Evolutionary conservation across 2,329 filamentous ascomycete genomes (phyloP), one percentile per base, ranked within the genome.

Genomic region (Penicillium sp.): DNA sequence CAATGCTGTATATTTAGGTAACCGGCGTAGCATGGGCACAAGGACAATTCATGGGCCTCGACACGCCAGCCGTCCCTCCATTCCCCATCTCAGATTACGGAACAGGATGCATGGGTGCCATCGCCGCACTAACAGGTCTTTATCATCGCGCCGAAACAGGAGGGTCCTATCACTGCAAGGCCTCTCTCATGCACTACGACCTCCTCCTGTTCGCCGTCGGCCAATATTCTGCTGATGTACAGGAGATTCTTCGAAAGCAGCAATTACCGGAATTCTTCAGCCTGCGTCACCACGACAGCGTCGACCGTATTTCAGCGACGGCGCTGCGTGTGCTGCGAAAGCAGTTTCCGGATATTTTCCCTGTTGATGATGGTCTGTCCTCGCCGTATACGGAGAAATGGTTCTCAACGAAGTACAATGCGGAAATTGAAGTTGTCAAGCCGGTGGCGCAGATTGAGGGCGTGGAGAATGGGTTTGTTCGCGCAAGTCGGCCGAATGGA

Each of bases 81-180:
- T 82, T 82, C 62, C 80, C 80, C 2, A 82, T 82, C 66, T 77
- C 77, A 71, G 71, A 83, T 71, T 90, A 90, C 63, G 86, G 86
- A 40, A 89, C 87, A 0, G 87, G 87, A 28, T 88, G 85, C 65
- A 85, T 89, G 74, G 87, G 86, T 3, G 84, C 85, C 46, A 84
- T 88, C 62, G 83, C 86, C 3, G 86, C 86, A 0, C 68, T 90
- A 35, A 79, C 79, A 0, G 87, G 85, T 0, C 76, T 90, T 8
- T 84, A 83, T 63, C 79, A 81, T 63, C 79, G 87, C 30, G 82
- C 86, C 0, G 84, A 79, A 8, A 69, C 73, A 12, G 87, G 87
- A 18, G 87, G 87, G 1, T 87, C 84, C 1, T 89, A 86, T 77
- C 77, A 84, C 57, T 85, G 85, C 48, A 83, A 81, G 52, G 83